phyloP scores from a whole-genome alignment of 495 filamentous ascomycete species.

The Aspergillus conjunctus region DNA sequence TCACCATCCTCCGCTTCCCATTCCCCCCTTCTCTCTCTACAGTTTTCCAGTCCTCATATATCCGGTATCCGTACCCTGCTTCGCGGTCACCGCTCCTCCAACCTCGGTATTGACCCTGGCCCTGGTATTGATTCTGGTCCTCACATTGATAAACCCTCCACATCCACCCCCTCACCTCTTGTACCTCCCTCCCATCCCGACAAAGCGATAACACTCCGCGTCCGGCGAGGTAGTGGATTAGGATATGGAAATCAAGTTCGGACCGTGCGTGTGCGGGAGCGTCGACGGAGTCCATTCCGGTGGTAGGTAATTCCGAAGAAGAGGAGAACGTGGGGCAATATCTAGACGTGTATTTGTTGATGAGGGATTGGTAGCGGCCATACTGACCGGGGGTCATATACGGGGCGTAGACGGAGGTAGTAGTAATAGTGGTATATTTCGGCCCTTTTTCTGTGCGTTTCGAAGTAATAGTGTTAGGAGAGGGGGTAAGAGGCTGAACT shows the following conservation, averaged over 20 bases:
- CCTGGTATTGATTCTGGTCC: neutral
- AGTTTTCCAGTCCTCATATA: neutral
- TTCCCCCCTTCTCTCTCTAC: neutral
- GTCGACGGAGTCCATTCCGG: no score
- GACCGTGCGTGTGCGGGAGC: slow-evolving; percentile 32
- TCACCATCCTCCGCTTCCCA: neutral
- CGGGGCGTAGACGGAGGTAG: no score
- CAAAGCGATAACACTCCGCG: slow-evolving; percentile 32
- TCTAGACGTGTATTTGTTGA: no score
- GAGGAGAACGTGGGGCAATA: no score
- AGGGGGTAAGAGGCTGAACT: no score
- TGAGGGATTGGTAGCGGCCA: no score
- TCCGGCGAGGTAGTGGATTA: slow-evolving; percentile 34
- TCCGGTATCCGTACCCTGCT: neutral
- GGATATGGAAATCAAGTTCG: slow-evolving; percentile 40
- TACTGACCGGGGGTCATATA: no score
- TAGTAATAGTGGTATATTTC: no score
- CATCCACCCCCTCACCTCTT: slow-evolving; percentile 32
- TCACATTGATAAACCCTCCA: slow-evolving; percentile 25
- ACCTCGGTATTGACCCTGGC: neutral
- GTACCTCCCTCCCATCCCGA: slow-evolving; percentile 32
- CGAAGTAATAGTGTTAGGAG: no score
- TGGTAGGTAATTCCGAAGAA: no score
- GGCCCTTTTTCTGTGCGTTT: no score
- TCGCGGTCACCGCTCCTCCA: neutral